Evolutionary conservation across 441 rosid species (phyloP), one percentile per base, ranked within the genome.

Genomic region (Isatis lusitanica): DNA sequence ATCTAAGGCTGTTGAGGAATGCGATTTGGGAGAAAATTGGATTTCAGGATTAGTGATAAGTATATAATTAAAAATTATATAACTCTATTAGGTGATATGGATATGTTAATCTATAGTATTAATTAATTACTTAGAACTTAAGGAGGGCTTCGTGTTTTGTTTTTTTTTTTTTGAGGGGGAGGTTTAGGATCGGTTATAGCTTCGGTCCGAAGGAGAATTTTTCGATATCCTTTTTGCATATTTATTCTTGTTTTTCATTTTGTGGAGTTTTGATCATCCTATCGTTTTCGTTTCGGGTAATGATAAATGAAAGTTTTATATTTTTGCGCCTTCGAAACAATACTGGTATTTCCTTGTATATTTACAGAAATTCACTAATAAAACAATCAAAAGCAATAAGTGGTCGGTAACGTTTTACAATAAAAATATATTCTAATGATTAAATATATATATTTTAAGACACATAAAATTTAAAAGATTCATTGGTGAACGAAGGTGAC

Each of bases 1-100:
- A 89, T 66, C 56, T 89, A 65, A 76, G 91, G 46, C 50, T 80
- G 8, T 83, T 87, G 16, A 82, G 94, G 68, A 87, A 87, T 63
- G 85, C 85, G 7, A 81, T 89, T 63, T 85, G 89, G 94, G 78
- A 87, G 82, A 84, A 80, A 73, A 84, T 82, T 68, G 94, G 94
- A 1, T 89, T 89, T 70, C 87, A 87, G 64, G 98, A 90, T 81
- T 94, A 75, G 15, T 67, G 3, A 11, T 24, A 28, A 66, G 9
- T 40, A 35, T 59, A 47, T 28, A 9, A 26, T 63, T 61, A 62
- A n/a, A n/a, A n/a, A 42, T 38, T 55, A 61, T 66, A 44, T 18
- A 48, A 58, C 42, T 73, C 31, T 30, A 42, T 7, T 74, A 59
- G 73, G 67, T 66, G 6, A 38, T 24, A 56, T 58, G 30, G 17